Conservation (phyloP, 2,329 filamentous ascomycete genomes). For the Aspergillus calidoustus region DNA sequence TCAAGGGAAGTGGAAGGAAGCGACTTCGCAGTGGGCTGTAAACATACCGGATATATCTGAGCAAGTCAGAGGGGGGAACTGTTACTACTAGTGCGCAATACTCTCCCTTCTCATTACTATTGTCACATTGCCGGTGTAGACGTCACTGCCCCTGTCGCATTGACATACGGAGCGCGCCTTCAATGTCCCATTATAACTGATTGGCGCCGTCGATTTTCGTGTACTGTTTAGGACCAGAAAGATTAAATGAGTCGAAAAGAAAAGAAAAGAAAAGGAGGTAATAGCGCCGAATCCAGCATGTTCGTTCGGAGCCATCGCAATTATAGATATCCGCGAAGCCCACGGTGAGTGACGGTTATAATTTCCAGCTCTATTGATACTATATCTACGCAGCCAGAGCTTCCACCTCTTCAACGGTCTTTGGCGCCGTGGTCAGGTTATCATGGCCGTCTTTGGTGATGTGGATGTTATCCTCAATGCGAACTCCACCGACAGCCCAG, state of each 20-base stretch:
- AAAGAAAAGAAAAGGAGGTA: not conserved
- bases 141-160: not conserved
- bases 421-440: slow-evolving; percentile 80
- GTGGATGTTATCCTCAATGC: slow-evolving; percentile 89
- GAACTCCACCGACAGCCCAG: slow-evolving; percentile 87
- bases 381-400: slow-evolving; percentile 36
- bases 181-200: not conserved
- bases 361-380: not conserved
- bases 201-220: not conserved
- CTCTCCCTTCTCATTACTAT: not conserved
- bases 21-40: slow-evolving; percentile 38
- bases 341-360: too few species aligned
- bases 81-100: too few species aligned
- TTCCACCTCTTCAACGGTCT: slow-evolving; percentile 70
- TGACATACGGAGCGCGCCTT: not conserved
- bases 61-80: not conserved
- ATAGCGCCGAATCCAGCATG: not conserved
- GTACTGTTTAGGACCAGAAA: too few species aligned
- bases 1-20: slow-evolving; percentile 46
- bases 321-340: not conserved
- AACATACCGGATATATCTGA: not conserved
- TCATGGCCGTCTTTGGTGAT: slow-evolving; percentile 79
- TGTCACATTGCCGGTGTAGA: not conserved
- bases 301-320: not conserved
- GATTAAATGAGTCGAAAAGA: too few species aligned